Percentiles rank a stretch among this genome's conserved stretches.
These are phyloP conservation scores for Xerocomus brunneocitrinus DNA, from an alignment of 768 basidiomycete genomes.

Conservation along the genomic window DNA sequence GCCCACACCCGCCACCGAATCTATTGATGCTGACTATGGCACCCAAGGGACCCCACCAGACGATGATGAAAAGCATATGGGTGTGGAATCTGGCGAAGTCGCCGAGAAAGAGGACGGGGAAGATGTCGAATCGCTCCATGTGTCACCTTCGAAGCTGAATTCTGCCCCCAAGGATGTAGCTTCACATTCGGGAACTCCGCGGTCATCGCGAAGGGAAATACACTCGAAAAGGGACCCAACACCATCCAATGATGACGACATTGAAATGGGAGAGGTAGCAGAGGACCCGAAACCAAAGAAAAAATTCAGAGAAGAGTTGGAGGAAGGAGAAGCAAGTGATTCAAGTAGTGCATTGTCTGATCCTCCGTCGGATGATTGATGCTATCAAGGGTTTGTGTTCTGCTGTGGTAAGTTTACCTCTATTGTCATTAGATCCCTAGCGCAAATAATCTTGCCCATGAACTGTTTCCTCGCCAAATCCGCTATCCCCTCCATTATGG, in stretches of 20 bases:
- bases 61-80: slow-evolving; percentile 35
- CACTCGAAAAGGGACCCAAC: slow-evolving; percentile 16
- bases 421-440: slow-evolving; percentile 70
- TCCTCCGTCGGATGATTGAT: slow-evolving; percentile 53
- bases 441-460: slow-evolving; percentile 58
- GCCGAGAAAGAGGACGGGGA: slow-evolving; percentile 37
- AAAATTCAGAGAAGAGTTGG: slow-evolving; percentile 65
- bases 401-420: slow-evolving; percentile 43
- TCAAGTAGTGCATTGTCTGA: slow-evolving; percentile 75
- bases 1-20: slow-evolving; percentile 49
- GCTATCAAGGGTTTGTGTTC: slow-evolving; percentile 7
- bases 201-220: slow-evolving; percentile 23
- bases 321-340: slow-evolving; percentile 85
- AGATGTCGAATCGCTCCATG: slow-evolving; percentile 31
- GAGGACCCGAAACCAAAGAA: slow-evolving; percentile 60
- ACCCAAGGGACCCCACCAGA: slow-evolving; percentile 17
- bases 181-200: slow-evolving; percentile 31
- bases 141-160: slow-evolving; percentile 28
- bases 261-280: slow-evolving; percentile 90
- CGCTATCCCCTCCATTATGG: slow-evolving; percentile 61
- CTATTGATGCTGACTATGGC: slow-evolving; percentile 23
- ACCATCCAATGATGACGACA: slow-evolving; percentile 53
- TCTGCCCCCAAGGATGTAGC: slow-evolving; percentile 30
- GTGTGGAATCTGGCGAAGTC: slow-evolving; percentile 41
- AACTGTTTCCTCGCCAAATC: slow-evolving; percentile 51